phyloP scores from a whole-genome alignment of 2,329 filamentous ascomycete genomes.

The Nakataea oryzae region DNA sequence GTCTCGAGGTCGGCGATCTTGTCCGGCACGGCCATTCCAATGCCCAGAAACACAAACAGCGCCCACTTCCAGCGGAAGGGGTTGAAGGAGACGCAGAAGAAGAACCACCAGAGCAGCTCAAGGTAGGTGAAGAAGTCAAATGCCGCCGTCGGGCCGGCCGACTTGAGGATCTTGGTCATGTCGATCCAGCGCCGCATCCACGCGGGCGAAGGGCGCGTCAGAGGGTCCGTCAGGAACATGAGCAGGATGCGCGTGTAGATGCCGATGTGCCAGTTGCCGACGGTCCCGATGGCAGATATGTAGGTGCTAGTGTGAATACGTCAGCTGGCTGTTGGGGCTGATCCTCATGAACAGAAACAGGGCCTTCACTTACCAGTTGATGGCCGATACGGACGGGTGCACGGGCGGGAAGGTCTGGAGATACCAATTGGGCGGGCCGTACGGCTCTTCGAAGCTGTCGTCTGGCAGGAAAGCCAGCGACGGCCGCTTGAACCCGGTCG shows the following conservation, averaged over 20 bases:
- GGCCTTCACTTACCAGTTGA: constrained; percentile 42
- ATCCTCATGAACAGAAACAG: neutral
- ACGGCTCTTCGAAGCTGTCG: constrained; percentile 60
- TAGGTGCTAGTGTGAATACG: constrained; percentile 52
- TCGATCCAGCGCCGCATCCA: constrained; percentile 85
- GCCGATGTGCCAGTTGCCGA: constrained; percentile 82
- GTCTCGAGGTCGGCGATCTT: constrained; percentile 56
- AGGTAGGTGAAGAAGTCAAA: constrained; percentile 89
- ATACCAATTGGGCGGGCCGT: constrained; percentile 78
- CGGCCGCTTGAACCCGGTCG: constrained; percentile 71
- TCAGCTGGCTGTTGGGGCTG: neutral
- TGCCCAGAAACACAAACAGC: constrained; percentile 68
- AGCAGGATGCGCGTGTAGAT: constrained; percentile 80
- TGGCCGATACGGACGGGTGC: constrained; percentile 64
- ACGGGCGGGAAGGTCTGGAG: constrained; percentile 73
- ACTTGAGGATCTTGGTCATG: constrained; percentile 66
- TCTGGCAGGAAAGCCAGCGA: constrained; percentile 63
- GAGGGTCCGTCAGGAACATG: constrained; percentile 75
- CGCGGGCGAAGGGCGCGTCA: constrained; percentile 58
- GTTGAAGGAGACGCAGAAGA: constrained; percentile 68
- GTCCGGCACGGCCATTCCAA: constrained; percentile 57
- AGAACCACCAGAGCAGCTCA: constrained; percentile 77
- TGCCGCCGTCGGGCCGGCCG: constrained; percentile 57
- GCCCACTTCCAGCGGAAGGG: constrained; percentile 91
- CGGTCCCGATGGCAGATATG: constrained; percentile 67